Conservation (phyloP, 805 yeast species). For the Candida krabiensis region DNA sequence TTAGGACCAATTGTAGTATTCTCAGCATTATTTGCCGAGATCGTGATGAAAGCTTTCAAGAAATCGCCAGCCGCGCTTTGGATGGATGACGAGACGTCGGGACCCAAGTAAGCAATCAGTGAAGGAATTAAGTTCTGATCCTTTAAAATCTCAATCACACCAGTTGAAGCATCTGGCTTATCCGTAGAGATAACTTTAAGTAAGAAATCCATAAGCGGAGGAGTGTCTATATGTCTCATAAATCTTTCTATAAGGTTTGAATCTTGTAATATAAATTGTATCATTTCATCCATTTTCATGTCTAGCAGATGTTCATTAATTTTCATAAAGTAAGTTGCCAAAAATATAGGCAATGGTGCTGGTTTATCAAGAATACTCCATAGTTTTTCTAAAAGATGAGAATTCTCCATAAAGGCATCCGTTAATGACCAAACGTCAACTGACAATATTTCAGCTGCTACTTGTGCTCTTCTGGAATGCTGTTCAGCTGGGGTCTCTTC, state of each 20-base stretch:
- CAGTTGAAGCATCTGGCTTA: constrained; percentile 85
- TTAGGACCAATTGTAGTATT: constrained; percentile 95
- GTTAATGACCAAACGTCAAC: constrained; percentile 95
- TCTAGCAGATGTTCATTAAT: constrained; percentile 88
- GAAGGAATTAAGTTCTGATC: constrained; percentile 73
- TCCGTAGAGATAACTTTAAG: constrained; percentile 90
- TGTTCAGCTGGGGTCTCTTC: constrained; percentile 35
- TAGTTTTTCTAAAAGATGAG: constrained; percentile 60
- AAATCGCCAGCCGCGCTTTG: constrained; percentile 97
- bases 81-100: constrained; percentile 63
- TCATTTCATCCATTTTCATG: constrained; percentile 81
- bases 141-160: constrained; percentile 74
- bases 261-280: constrained; percentile 67
- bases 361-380: constrained; percentile 79
- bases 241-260: constrained; percentile 74
- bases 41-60: constrained; percentile 87
- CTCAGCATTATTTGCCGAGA: constrained; percentile 88
- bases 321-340: constrained; percentile 88
- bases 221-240: constrained; percentile 84
- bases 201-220: constrained; percentile 91
- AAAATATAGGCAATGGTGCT: constrained; percentile 66
- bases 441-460: constrained; percentile 85
- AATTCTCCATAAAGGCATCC: constrained; percentile 81
- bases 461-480: constrained; percentile 49
- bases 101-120: constrained; percentile 68